phyloP scores from a whole-genome alignment of 2,329 filamentous ascomycete species.

The Sporothrix dimorphospora region DNA sequence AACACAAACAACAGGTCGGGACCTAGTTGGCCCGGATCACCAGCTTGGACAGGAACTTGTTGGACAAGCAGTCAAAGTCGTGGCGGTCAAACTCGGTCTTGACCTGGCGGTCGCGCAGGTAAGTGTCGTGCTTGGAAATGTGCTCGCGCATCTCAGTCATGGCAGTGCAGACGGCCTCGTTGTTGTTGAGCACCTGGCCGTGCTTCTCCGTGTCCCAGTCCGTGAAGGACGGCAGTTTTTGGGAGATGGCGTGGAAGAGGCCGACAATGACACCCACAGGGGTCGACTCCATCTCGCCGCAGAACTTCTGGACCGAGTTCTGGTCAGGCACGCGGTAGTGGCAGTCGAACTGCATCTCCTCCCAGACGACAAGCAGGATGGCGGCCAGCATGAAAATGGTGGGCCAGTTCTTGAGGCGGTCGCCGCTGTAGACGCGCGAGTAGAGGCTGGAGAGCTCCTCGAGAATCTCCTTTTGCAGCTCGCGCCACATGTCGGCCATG shows the following conservation, averaged over 20 bases:
- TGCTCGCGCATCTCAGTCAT: constrained; percentile 95
- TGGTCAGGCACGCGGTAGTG: constrained; percentile 91
- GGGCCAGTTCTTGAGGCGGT: constrained; percentile 98
- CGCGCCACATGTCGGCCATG: constrained; percentile 96
- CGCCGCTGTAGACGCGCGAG: constrained; percentile 96
- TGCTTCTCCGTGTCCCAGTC: constrained; percentile 95
- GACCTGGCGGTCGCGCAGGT: constrained; percentile 77
- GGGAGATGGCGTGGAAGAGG: constrained; percentile 95
- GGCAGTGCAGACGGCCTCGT: constrained; percentile 87
- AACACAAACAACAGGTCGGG: neutral
- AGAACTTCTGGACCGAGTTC: constrained; percentile 88
- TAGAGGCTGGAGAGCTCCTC: constrained; percentile 91
- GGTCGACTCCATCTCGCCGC: constrained; percentile 92
- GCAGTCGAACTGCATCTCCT: constrained; percentile 98
- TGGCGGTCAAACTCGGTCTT: constrained; percentile 79
- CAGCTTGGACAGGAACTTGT: constrained; percentile 95
- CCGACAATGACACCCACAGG: constrained; percentile 96
- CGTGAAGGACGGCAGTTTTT: constrained; percentile 88
- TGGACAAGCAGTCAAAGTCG: constrained; percentile 93
- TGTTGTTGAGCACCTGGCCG: constrained; percentile 87
- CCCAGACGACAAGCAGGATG: constrained; percentile 92
- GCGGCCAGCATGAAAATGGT: constrained; percentile 97
- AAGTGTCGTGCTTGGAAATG: constrained; percentile 89
- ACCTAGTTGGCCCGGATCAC: constrained; percentile 88
- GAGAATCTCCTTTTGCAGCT: constrained; percentile 92